Evolutionary conservation across 441 rosid species (phyloP).

Genomic region (Capsella rubella): DNA sequence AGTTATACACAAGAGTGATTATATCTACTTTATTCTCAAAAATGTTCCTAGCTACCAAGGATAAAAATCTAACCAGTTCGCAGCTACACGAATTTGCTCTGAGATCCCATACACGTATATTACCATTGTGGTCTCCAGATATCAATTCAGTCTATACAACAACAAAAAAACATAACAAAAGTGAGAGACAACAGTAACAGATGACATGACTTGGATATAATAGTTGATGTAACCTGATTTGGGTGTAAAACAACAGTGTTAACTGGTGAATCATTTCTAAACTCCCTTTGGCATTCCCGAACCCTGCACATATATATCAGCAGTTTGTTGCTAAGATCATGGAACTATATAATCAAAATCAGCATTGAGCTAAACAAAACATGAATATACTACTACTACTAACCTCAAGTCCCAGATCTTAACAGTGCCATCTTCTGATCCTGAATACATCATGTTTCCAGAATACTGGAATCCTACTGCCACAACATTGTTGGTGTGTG

Average conservation of each 20-base stretch:
- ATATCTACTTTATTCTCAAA: background rate
- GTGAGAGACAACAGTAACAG: background rate
- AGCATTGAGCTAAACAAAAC: conserved; percentile 1
- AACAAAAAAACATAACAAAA: background rate
- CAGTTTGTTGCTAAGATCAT: conserved; percentile 4
- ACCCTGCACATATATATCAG: conserved; percentile 50
- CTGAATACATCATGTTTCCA: conserved; percentile 98
- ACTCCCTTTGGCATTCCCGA: conserved; percentile 66
- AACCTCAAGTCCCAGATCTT: conserved; percentile 96
- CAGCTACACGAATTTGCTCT: conserved; percentile 94
- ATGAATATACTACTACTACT: background rate
- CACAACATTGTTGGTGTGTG: conserved; percentile 94
- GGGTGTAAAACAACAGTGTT: conserved; percentile 94
- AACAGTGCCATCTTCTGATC: conserved; percentile 95
- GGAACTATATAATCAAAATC: background rate
- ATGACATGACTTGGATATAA: background rate
- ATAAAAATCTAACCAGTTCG: conserved; percentile 70
- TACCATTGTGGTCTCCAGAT: conserved; percentile 97
- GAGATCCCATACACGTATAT: conserved; percentile 95
- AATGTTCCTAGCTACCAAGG: background rate
- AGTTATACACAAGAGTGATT: conserved; percentile 15
- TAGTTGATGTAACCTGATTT: conserved; percentile 66
- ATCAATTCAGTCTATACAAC: conserved; percentile 70
- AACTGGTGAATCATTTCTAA: conserved; percentile 72
- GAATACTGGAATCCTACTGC: conserved; percentile 92